These are phyloP conservation scores for Zopfia rhizophila DNA, from an alignment of 2,329 filamentous ascomycete genomes.

Conservation along the genomic window DNA sequence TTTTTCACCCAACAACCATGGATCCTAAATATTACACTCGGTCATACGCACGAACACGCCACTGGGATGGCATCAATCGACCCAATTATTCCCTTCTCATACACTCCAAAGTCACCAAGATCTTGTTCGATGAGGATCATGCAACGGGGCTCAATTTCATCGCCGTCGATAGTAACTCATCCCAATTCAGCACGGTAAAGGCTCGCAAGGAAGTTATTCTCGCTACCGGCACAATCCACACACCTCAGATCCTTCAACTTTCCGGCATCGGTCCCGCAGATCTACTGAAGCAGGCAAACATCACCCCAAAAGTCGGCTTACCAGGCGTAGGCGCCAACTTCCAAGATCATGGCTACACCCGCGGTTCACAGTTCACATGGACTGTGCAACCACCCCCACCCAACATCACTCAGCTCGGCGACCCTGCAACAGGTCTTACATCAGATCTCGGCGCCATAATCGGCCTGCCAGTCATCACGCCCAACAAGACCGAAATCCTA, in stretches of 20 bases:
- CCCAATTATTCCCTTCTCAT: constrained; percentile 21
- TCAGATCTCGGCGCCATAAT: constrained; percentile 13
- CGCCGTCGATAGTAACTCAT: too few relatives aligned
- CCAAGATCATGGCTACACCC: constrained; percentile 44
- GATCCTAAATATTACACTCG: constrained; percentile 7
- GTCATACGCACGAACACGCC: constrained; percentile 21
- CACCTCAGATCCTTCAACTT: constrained; percentile 62
- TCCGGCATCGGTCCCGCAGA: constrained; percentile 44
- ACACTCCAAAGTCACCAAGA: constrained; percentile 12
- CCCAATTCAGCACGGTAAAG: constrained; percentile 29
- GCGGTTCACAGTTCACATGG: too few relatives aligned
- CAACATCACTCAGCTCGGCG: constrained; percentile 9
- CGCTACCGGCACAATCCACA: constrained; percentile 66
- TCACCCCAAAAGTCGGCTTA: too few relatives aligned
- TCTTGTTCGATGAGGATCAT: constrained; percentile 5
- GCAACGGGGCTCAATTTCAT: background rate
- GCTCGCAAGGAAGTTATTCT: constrained; percentile 65
- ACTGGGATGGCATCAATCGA: constrained; percentile 18
- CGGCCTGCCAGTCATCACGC: constrained; percentile 12
- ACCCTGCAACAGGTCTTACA: background rate
- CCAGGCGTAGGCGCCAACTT: constrained; percentile 48
- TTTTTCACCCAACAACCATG: constrained; percentile 4
- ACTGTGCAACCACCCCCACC: too few relatives aligned
- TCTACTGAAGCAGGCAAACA: too few relatives aligned
- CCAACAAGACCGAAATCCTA: constrained; percentile 35